Evolutionary conservation across 2,329 filamentous ascomycete species (phyloP), one percentile per base, ranked within the genome.

Genomic region (Fusarium brevicatenulatum): DNA sequence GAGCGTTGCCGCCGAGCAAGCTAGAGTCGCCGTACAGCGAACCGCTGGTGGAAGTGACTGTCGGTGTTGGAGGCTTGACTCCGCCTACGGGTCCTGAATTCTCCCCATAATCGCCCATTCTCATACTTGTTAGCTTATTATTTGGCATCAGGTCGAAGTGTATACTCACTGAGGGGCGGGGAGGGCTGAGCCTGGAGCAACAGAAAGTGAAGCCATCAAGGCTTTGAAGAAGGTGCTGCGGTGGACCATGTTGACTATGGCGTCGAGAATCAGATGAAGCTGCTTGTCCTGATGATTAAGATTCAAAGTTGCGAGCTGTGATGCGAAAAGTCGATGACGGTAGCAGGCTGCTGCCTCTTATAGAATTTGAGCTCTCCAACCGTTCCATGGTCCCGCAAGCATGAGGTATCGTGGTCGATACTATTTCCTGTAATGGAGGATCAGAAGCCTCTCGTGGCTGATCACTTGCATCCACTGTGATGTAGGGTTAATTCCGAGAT

Each of bases 61-160:
- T 67, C 19, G 64, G 64, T 25, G 64, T 67, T 7, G 64, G 64
- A 5, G 64, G 64, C 15, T 67, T 47, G 4, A 67, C 62, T 4
- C 64, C 64, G 1, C 52, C 64, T 11, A 67, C 64, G 7, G 52
- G 62, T 2, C 64, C 64, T 16, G n/a, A 47, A n/a, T 67, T 67
- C 28, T 67, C 64, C 21, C 64, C 64, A 47, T 67, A 67, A n/a
- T 60, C 36, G n/a, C 64, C 62, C 39, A 67, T 67, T 32, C 64
- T 66, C 1, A 32, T 32, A 13, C 1, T 32, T 4, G 1, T 60
- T 43, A 66, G 40, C n/a, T 28, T 28, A 28, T 28, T 4, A 28
- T n/a, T n/a, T 0, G 5, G 13, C 4, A 19, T 19, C 2, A 28
- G 5, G 25, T 5, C 25, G 25, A 28, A 28, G 25, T 6, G 7